phyloP scores from a whole-genome alignment of 345 rosid species.

The Chamaenerion angustifolium region DNA sequence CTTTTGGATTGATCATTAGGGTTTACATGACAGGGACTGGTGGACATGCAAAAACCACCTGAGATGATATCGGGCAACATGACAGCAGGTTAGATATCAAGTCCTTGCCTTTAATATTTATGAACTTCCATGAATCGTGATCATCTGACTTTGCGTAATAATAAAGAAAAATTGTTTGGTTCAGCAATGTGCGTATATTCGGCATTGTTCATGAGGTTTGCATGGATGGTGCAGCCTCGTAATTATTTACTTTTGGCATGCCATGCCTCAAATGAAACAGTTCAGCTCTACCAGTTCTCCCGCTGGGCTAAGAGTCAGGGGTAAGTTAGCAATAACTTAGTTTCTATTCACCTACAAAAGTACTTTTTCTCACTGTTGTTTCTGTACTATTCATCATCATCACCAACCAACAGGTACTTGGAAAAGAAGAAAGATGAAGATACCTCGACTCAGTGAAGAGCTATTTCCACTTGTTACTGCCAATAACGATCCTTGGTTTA shows the following conservation, averaged over 20 bases:
- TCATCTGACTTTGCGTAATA: not conserved
- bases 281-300: conserved; percentile 83
- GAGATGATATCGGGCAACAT: conserved; percentile 87
- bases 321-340: conserved; percentile 16
- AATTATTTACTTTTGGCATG: conserved; percentile 59
- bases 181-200: conserved; percentile 28
- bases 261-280: conserved; percentile 89
- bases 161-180: not conserved
- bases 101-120: not conserved
- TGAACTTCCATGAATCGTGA: not conserved
- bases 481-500: not conserved
- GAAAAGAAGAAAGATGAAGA: conserved; percentile 7
- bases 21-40: conserved; percentile 48
- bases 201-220: too few relatives aligned
- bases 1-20: not conserved
- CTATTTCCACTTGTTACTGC: too few relatives aligned
- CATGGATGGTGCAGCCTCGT: conserved; percentile 27
- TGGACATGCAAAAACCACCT: conserved; percentile 87
- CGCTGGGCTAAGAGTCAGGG: conserved; percentile 72
- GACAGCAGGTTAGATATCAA: conserved; percentile 36
- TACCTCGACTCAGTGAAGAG: conserved; percentile 1
- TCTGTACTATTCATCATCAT: too few relatives aligned
- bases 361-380: too few relatives aligned
- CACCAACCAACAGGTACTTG: conserved; percentile 2
- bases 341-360: too few relatives aligned